These are phyloP conservation scores for Colletotrichum spinosum DNA, from an alignment of 2,329 filamentous ascomycete species.

Conservation along the genomic window DNA sequence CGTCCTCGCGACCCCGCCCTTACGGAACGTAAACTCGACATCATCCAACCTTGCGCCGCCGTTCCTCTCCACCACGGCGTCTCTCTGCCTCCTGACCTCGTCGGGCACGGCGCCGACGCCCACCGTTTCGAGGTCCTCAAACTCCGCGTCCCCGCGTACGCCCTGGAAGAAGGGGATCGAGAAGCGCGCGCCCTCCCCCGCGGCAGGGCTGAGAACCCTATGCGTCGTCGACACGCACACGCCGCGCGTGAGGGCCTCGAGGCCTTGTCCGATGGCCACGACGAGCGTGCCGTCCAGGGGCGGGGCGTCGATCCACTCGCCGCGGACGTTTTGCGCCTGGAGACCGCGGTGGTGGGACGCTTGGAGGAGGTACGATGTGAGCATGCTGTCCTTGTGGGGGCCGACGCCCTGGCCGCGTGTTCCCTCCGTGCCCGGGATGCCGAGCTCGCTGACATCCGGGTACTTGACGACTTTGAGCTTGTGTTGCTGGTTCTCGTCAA, in stretches of 20 bases:
- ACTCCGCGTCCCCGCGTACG: slow-evolving; percentile 81
- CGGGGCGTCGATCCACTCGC: slow-evolving; percentile 85
- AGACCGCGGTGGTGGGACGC: slow-evolving; percentile 80
- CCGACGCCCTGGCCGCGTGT: slow-evolving; percentile 72
- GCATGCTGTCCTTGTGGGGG: slow-evolving; percentile 88
- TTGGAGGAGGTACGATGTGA: slow-evolving; percentile 84
- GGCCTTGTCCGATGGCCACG: slow-evolving; percentile 87
- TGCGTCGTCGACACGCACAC: slow-evolving; percentile 88
- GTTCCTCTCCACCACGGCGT: slow-evolving; percentile 66
- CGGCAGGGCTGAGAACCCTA: slow-evolving; percentile 79
- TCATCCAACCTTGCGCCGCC: slow-evolving; percentile 73
- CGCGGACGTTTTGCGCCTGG: slow-evolving; percentile 84
- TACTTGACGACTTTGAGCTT: slow-evolving; percentile 93
- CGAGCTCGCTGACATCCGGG: slow-evolving; percentile 75
- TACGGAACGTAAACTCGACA: slow-evolving; percentile 88
- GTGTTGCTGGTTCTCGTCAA: slow-evolving; percentile 80
- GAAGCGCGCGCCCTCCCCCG: slow-evolving; percentile 78
- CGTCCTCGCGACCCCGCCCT: slow-evolving; percentile 73
- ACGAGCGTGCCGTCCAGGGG: slow-evolving; percentile 83
- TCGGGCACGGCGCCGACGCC: slow-evolving; percentile 71
- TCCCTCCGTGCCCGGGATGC: slow-evolving; percentile 49
- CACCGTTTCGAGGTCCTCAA: slow-evolving; percentile 77
- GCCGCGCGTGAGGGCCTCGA: slow-evolving; percentile 86
- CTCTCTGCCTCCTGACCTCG: slow-evolving; percentile 70
- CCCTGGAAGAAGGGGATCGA: slow-evolving; percentile 92